Evolutionary conservation across 2,329 filamentous ascomycete genomes (phyloP), one percentile per base, ranked within the genome.

Genomic region (Apiospora sp.): DNA sequence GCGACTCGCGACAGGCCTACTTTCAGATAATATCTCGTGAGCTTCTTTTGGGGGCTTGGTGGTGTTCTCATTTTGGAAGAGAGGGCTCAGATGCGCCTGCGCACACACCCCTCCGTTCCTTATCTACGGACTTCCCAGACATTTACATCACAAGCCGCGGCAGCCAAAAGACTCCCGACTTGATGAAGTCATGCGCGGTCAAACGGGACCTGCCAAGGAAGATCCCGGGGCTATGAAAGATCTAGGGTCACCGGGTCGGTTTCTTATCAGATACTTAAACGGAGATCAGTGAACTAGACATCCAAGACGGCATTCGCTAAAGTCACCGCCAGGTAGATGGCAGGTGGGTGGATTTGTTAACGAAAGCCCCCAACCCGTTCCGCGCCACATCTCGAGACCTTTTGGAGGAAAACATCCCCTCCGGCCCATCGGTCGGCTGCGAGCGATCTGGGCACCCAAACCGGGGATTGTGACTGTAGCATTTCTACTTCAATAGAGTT

Each of bases 391-490:
- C 58, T 41, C 34, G 22, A 64, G 58, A 64, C 58, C 54, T 7
- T 0, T 41, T 34, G 30, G 37, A 22, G 41, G 8, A 3, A 1
- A 4, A 2, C 8, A 8, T n/a, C 10, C 10, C 58, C 8, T 64
- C 41, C 58, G 58, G 54, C 16, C 54, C 54, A 41, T 64, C 58
- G 58, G 34, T 64, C 34, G 58, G 58, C n/a, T 64, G 58, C 58
- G 58, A 5, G 19, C 22, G 30, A 54, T 54, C 49, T 54, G 49
- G 49, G 49, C 49, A 14, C 12, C 14, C 54, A 64, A 24, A 64
- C 19, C 30, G 30, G 58, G 19, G 34, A n/a, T 41, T 13, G 58
- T 24, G 1, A 64, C 58, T 16, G 58, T 41, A 64, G 34, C 54
- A 61, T 37, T 61, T 19, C 27, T 7, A 12, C 30, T 61, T 37